Percentiles rank a stretch among this genome's conserved stretches.
These are phyloP conservation scores for Fusarium sp. DNA, from an alignment of 2,329 filamentous ascomycete genomes.

Conservation along the genomic window DNA sequence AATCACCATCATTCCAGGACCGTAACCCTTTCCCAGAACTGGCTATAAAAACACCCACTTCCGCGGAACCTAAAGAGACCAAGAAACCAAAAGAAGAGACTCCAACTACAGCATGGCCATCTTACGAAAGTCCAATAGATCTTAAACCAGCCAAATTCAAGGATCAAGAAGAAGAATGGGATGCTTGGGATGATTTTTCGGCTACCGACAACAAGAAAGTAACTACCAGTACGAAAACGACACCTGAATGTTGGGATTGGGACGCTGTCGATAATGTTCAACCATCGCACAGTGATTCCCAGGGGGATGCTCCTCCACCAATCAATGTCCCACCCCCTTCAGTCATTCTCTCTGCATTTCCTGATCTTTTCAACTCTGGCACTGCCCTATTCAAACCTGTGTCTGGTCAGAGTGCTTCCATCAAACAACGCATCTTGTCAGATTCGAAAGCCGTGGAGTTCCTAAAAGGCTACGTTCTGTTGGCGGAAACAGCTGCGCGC, in stretches of 20 bases:
- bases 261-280: constrained; percentile 55
- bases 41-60: constrained; percentile 59
- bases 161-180: constrained; percentile 62
- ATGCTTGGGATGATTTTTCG: constrained; percentile 62
- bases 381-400: constrained; percentile 75
- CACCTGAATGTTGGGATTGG: constrained; percentile 63
- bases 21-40: constrained; percentile 66
- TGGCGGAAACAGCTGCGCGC: constrained; percentile 77
- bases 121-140: constrained; percentile 45
- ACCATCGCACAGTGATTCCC: constrained; percentile 35
- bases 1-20: constrained; percentile 65
- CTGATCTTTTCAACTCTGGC: constrained; percentile 75
- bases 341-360: constrained; percentile 81
- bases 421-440: constrained; percentile 73
- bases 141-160: constrained; percentile 20
- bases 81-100: constrained; percentile 54
- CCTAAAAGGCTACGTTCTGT: constrained; percentile 71
- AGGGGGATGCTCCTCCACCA: constrained; percentile 68
- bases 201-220: constrained; percentile 34
- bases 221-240: constrained; percentile 27
- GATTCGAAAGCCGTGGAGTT: constrained; percentile 73
- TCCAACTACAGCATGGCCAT: constrained; percentile 62
- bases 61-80: constrained; percentile 51
- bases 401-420: constrained; percentile 66
- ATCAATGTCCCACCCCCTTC: constrained; percentile 92